These are phyloP conservation scores for Ascochyta pisi DNA, from an alignment of 2,329 filamentous ascomycete species.

Conservation along the genomic window DNA sequence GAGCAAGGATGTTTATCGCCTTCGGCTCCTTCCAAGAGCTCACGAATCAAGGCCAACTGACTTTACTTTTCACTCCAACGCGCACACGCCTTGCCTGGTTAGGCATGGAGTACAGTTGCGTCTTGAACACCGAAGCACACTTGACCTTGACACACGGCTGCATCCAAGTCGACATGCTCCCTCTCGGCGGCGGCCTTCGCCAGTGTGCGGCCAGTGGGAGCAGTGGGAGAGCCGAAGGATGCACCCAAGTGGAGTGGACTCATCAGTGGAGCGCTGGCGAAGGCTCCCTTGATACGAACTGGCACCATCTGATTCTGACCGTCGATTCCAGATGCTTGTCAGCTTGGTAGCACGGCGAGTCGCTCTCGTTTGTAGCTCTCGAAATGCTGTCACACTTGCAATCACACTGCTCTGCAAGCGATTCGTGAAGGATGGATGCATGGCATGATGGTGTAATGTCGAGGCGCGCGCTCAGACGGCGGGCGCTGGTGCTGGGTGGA, in stretches of 20 bases:
- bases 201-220: conserved; percentile 7
- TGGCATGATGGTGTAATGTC: conserved; percentile 24
- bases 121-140: conserved; percentile 10
- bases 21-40: conserved; percentile 26
- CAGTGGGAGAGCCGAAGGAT: conserved; percentile 3
- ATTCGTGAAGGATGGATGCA: conserved; percentile 24
- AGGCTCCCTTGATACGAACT: conserved; percentile 15
- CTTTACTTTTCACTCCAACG: conserved; percentile 18
- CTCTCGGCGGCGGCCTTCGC: conserved; percentile 6
- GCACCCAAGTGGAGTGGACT: conserved; percentile 9
- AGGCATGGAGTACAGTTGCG: conserved; percentile 21
- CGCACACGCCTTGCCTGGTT: conserved; percentile 14
- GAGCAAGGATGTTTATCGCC: conserved; percentile 32
- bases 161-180: conserved; percentile 12
- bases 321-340: conserved; percentile 3
- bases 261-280: conserved; percentile 9
- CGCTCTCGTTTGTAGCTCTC: conserved; percentile 15
- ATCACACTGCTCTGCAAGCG: conserved; percentile 22
- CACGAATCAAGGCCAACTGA: conserved; percentile 33
- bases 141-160: conserved; percentile 15
- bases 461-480: conserved; percentile 32
- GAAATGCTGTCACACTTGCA: conserved; percentile 23
- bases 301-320: conserved; percentile 20
- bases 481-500: conserved; percentile 24
- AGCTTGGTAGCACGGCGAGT: conserved; percentile 19